Conservation (phyloP, 108 stramenopile genomes). For the Aurantiochytrium sp. region DNA sequence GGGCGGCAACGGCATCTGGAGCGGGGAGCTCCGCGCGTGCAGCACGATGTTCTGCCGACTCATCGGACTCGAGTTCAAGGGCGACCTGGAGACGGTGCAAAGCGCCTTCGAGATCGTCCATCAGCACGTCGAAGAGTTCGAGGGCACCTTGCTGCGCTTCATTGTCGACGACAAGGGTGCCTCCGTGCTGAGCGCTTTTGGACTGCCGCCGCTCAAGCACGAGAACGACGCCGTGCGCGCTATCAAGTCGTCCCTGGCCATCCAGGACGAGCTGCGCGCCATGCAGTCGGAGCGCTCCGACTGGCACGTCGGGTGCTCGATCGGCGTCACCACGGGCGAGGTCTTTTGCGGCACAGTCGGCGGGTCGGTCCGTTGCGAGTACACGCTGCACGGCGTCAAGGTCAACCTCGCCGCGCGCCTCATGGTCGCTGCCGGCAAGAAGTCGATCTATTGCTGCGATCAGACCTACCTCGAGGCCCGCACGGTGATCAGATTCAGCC, state of each 20-base stretch:
- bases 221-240: slow-evolving; percentile 53
- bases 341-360: slow-evolving; percentile 56
- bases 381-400: slow-evolving; percentile 49
- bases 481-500: neutral
- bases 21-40: slow-evolving; percentile 6
- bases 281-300: slow-evolving; percentile 38
- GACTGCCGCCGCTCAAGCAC: slow-evolving; percentile 52
- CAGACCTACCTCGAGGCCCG: neutral
- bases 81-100: neutral
- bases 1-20: slow-evolving; percentile 13
- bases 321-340: slow-evolving; percentile 47
- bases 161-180: slow-evolving; percentile 66
- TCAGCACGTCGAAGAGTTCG: slow-evolving; percentile 44
- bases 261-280: slow-evolving; percentile 37
- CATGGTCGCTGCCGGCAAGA: slow-evolving; percentile 38
- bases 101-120: slow-evolving; percentile 14
- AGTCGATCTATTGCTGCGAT: neutral
- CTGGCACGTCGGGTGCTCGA: neutral
- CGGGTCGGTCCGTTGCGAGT: slow-evolving; percentile 43
- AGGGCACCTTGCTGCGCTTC: slow-evolving; percentile 59
- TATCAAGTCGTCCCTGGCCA: slow-evolving; percentile 45
- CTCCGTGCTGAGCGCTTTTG: slow-evolving; percentile 56
- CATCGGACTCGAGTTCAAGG: slow-evolving; percentile 12
- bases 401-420: slow-evolving; percentile 53
- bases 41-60: neutral